Percentiles rank a stretch among this genome's conserved stretches.
Evolutionary conservation across 2,329 filamentous ascomycete genomes (phyloP).

Genomic region (Drechslerella coelobrocha): DNA sequence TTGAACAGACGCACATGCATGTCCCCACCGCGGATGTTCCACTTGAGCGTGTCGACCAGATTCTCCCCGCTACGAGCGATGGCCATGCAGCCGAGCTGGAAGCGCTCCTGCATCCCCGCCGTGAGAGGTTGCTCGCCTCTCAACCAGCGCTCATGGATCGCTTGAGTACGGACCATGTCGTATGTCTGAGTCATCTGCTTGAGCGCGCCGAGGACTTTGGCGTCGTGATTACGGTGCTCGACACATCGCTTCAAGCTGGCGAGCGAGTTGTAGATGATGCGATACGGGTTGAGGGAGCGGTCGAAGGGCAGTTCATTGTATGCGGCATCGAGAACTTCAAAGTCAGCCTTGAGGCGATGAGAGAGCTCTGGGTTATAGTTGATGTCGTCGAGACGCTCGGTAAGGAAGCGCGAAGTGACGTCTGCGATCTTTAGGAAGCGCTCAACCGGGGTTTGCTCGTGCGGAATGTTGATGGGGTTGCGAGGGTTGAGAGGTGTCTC

Average conservation of each 20-base stretch:
- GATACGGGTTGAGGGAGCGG: constrained; percentile 13
- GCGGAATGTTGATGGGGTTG: background rate
- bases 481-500: constrained; percentile 25
- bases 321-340: constrained; percentile 26
- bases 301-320: constrained; percentile 20
- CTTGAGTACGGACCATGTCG: constrained; percentile 16
- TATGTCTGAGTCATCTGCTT: constrained; percentile 37
- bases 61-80: constrained; percentile 15
- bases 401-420: constrained; percentile 18
- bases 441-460: constrained; percentile 18
- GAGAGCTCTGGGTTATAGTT: constrained; percentile 31
- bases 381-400: constrained; percentile 32
- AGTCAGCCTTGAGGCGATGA: constrained; percentile 31
- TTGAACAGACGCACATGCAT: constrained; percentile 9
- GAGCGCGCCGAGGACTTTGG: constrained; percentile 25
- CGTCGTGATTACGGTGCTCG: constrained; percentile 31
- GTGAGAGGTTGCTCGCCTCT: constrained; percentile 9
- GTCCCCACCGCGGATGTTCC: constrained; percentile 37
- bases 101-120: background rate
- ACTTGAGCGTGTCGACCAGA: constrained; percentile 30
- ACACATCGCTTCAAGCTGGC: constrained; percentile 12
- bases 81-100: background rate
- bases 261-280: constrained; percentile 20
- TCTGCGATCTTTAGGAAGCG: constrained; percentile 33
- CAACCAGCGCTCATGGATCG: constrained; percentile 29